phyloP scores from a whole-genome alignment of 208 protist genomes.

The Leptomonas pyrrhocoris region DNA sequence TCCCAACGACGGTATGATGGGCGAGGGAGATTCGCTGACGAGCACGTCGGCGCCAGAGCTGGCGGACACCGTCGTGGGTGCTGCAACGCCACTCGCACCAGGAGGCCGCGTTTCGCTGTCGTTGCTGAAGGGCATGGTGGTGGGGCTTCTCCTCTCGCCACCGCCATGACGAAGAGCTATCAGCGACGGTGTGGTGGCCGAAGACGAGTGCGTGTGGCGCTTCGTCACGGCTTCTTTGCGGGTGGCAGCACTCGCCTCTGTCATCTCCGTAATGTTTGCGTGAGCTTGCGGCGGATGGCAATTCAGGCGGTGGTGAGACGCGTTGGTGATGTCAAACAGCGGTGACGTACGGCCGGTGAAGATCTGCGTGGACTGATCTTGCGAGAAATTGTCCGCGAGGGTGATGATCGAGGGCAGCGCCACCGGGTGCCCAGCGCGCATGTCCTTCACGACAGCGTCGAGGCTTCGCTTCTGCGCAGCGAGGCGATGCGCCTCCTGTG shows the following conservation, averaged over 20 bases:
- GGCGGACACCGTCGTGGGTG: neutral
- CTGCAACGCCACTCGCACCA: neutral
- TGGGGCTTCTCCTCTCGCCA: neutral
- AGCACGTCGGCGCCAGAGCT: neutral
- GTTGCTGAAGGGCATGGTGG: neutral
- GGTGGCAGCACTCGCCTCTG: neutral
- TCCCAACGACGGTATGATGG: conserved; percentile 15
- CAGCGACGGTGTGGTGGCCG: conserved; percentile 5
- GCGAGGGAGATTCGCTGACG: conserved; percentile 5
- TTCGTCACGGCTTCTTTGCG: neutral
- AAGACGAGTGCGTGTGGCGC: neutral
- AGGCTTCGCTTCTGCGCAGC: conserved; percentile 17
- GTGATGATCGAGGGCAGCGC: neutral
- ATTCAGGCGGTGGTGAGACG: neutral
- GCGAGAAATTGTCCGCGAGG: neutral
- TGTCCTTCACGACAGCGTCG: neutral
- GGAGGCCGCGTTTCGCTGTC: neutral
- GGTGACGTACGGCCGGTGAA: conserved; percentile 1
- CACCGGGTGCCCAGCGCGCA: neutral
- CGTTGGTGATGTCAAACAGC: conserved; percentile 15
- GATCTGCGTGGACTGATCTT: conserved; percentile 9
- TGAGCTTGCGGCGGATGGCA: neutral
- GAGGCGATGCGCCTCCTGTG: conserved; percentile 10
- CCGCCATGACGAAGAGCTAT: neutral
- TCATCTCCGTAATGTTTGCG: neutral